Conservation (phyloP, 2,329 filamentous ascomycete genomes). For the Ceratocystis lukuohia region DNA sequence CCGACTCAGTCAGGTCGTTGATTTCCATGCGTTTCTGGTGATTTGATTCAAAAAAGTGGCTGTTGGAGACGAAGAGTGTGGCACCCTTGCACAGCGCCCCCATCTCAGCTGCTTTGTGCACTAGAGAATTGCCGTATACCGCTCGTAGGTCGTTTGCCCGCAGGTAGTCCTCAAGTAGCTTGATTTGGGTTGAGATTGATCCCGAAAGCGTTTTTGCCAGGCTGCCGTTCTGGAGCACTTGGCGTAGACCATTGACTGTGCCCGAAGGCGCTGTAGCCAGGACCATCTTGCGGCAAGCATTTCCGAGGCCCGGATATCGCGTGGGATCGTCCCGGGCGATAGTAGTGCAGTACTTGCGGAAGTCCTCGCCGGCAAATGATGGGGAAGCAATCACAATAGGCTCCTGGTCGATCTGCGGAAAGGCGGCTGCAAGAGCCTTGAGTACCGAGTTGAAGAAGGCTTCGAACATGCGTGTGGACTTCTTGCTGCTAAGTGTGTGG, state of each 20-base stretch:
- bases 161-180: slow-evolving; percentile 54
- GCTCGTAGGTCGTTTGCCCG: slow-evolving; percentile 75
- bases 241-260: slow-evolving; percentile 74
- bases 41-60: slow-evolving; percentile 72
- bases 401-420: slow-evolving; percentile 64
- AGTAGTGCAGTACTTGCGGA: slow-evolving; percentile 56
- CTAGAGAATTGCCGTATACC: slow-evolving; percentile 78
- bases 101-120: slow-evolving; percentile 68
- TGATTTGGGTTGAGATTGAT: not conserved
- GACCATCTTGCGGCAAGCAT: slow-evolving; percentile 47
- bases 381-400: slow-evolving; percentile 78
- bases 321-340: slow-evolving; percentile 28
- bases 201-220: slow-evolving; percentile 33
- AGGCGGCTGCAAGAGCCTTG: slow-evolving; percentile 55
- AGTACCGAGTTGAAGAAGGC: slow-evolving; percentile 12
- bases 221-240: slow-evolving; percentile 70
- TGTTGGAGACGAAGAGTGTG: slow-evolving; percentile 73
- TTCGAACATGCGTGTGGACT: slow-evolving; percentile 28
- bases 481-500: slow-evolving; percentile 32
- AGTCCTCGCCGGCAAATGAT: slow-evolving; percentile 71
- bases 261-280: slow-evolving; percentile 77
- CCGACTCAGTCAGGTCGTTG: slow-evolving; percentile 74
- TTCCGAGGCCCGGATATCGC: slow-evolving; percentile 53
- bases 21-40: slow-evolving; percentile 64
- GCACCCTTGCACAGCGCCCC: slow-evolving; percentile 81